A percentile compares a stretch with the other conserved stretches of the same genome.
phyloP scores from a whole-genome alignment of 2,329 filamentous ascomycete genomes.

The Microcera coccophila region DNA sequence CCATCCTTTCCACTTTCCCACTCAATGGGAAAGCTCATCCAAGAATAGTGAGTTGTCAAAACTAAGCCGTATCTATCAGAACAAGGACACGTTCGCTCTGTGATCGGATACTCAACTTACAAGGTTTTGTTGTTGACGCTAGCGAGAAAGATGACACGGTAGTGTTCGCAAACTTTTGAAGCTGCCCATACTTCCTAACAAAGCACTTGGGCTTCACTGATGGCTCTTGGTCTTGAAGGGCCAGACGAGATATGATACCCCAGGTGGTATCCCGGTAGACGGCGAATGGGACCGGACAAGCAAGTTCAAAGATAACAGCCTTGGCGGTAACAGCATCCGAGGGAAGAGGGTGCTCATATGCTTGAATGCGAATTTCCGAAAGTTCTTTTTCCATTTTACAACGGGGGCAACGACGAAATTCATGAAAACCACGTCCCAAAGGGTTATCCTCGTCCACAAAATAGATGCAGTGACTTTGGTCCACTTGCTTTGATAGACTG shows the following conservation, averaged over 20 bases:
- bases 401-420: constrained; percentile 28
- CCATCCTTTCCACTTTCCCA: constrained; percentile 25
- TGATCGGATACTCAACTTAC: constrained; percentile 17
- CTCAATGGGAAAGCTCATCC: constrained; percentile 25
- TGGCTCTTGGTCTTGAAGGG: constrained; percentile 18
- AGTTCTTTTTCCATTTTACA: constrained; percentile 32
- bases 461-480: constrained; percentile 31
- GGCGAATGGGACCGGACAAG: constrained; percentile 32
- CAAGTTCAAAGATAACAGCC: constrained; percentile 40
- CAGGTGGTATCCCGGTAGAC: constrained; percentile 42
- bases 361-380: constrained; percentile 32
- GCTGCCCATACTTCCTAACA: constrained; percentile 21
- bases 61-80: constrained; percentile 13
- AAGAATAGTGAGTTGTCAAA: constrained; percentile 25
- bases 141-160: constrained; percentile 20
- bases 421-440: constrained; percentile 18
- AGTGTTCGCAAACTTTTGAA: constrained; percentile 14
- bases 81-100: too few species aligned
- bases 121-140: constrained; percentile 29
- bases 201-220: constrained; percentile 20
- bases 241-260: constrained; percentile 32
- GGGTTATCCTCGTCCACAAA: constrained; percentile 17
- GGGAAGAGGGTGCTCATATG: constrained; percentile 41
- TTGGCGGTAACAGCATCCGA: constrained; percentile 27
- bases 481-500: constrained; percentile 27